Evolutionary conservation across 768 basidiomycete genomes (phyloP).

Genomic region (Naematelia encephala): DNA sequence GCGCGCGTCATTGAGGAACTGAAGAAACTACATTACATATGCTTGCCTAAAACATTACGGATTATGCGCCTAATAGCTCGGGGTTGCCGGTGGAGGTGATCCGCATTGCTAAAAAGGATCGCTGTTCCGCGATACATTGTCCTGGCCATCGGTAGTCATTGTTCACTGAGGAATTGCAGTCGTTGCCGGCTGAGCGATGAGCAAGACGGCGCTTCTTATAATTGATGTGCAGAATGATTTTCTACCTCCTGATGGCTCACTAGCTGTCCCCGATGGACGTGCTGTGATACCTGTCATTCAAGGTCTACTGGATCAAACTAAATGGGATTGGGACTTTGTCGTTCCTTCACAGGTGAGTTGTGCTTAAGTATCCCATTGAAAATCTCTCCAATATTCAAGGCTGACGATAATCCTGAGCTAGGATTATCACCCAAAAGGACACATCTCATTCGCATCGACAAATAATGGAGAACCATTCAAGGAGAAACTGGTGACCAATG

Average conservation of each 20-base stretch:
- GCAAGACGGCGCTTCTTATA: constrained; percentile 60
- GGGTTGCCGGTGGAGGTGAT: not conserved
- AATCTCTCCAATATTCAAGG: not conserved
- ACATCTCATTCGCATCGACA: constrained; percentile 68
- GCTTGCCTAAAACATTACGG: too few species aligned
- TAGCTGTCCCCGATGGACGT: constrained; percentile 65
- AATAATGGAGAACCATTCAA: constrained; percentile 54
- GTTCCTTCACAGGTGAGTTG: constrained; percentile 52
- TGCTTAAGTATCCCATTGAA: constrained; percentile 4
- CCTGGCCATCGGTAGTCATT: too few species aligned
- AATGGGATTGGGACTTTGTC: constrained; percentile 52
- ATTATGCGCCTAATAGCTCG: not conserved
- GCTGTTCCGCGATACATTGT: too few species aligned
- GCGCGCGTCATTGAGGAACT: not conserved
- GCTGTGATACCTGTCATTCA: constrained; percentile 61
- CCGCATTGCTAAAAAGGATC: not conserved
- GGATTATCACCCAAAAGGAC: constrained; percentile 56
- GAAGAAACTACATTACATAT: too few species aligned
- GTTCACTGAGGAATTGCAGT: too few species aligned
- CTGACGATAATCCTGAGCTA: constrained; percentile 11
- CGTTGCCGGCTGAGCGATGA: constrained; percentile 11
- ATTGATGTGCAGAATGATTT: constrained; percentile 86
- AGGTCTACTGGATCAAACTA: constrained; percentile 55
- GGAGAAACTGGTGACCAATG: constrained; percentile 50
- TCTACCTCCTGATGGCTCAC: constrained; percentile 61